phyloP scores from a whole-genome alignment of 345 rosid genomes.

The rapeseed (Brassica napus) region DNA sequence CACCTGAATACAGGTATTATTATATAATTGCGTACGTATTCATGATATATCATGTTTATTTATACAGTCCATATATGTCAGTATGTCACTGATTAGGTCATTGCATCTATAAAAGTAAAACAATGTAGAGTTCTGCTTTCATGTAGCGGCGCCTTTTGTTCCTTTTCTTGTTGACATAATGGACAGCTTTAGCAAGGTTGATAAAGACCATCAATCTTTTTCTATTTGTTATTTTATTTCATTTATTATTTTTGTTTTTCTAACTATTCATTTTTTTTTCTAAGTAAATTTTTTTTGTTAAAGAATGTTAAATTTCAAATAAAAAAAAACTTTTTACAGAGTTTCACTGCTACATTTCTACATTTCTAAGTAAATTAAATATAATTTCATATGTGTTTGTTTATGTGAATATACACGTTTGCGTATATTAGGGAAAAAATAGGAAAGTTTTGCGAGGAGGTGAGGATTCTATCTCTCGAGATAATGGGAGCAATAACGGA shows the following conservation, averaged over 20 bases:
- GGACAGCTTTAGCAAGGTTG: background rate
- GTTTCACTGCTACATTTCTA: too few relatives aligned
- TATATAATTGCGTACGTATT: background rate
- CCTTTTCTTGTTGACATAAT: background rate
- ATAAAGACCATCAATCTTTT: background rate
- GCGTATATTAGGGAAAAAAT: constrained; percentile 50
- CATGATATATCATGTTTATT: background rate
- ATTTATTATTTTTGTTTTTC: too few relatives aligned
- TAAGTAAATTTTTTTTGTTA: background rate
- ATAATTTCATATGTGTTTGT: background rate
- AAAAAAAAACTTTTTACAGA: too few relatives aligned
- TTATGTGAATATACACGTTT: background rate
- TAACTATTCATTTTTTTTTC: background rate
- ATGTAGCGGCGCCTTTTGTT: background rate
- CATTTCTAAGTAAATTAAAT: background rate
- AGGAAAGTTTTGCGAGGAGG: constrained; percentile 51
- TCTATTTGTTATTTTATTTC: background rate
- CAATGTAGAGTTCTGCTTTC: background rate
- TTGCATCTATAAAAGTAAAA: background rate
- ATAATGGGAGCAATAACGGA: constrained; percentile 52
- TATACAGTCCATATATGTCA: background rate
- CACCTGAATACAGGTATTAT: constrained; percentile 51
- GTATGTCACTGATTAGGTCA: background rate
- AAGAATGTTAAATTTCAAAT: too few relatives aligned
- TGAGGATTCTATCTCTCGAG: constrained; percentile 46